Evolutionary conservation across 345 rosid genomes (phyloP), one percentile per base, ranked within the genome.

Genomic region (Cochlearia excelsa): DNA sequence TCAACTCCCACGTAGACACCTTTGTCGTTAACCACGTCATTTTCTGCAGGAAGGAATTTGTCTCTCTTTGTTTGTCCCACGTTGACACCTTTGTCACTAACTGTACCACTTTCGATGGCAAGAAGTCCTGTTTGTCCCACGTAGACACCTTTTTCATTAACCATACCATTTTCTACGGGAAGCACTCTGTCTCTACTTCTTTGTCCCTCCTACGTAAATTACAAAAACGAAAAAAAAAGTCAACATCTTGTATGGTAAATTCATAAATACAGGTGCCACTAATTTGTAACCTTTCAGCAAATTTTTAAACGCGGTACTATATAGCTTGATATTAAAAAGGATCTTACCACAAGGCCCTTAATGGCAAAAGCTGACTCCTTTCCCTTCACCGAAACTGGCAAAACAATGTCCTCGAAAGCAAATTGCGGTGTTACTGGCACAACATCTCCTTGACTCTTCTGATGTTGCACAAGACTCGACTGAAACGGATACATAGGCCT

Each of bases 1-100:
- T 75, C 84, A 26, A 70, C 80, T 16, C 95, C 92, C 50, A 90
- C 74, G 47, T 83, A 90, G 29, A 72, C 72, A 54, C 96, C 97
- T 71, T 76, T 77, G 51, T 77, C 88, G 56, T 67, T 77, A 63
- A 68, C 57, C 9, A 53, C 33, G 39, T n/a, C 65, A 43, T 68
- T 71, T 59, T 65, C 74, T 41, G 54, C 9, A 34, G 62, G 1
- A 40, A 57, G 57, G 35, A 58, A 2, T 43, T 46, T 66, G 5
- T 59, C 70, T 50, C 1, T 67, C 37, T 29, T 65, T 48, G 26
- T 65, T 49, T 42, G 50, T 33, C 92, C 90, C 51, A 86, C 73
- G 50, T 77, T 84, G 29, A 69, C 71, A 50, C 92, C 95, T 70
- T 75, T 74, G 54, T 77, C 88, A 57, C 62, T 16, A 16, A 16